Base-by-base conservation (phyloP, 768 basidiomycete genomes). In the Tulasnella sp. region DNA sequence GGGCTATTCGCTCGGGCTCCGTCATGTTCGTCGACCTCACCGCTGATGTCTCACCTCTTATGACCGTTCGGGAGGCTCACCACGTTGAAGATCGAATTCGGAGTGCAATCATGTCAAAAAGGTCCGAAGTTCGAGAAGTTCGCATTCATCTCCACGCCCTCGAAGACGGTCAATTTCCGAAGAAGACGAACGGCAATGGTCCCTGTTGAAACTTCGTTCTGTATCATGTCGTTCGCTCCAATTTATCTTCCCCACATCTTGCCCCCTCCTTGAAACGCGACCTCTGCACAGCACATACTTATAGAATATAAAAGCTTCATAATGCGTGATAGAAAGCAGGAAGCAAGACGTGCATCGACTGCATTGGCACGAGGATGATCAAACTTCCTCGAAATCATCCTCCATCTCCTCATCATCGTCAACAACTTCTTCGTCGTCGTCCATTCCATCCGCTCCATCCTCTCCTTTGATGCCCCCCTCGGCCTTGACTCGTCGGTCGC, bases 1-100 rank as follows among this genome's bases (percentile, higher is more conserved):
- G 92, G 52, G 92, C 93, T 52, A 89, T 90, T 79, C 89, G 91
- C 39, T 88, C 91, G 12, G 92, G 95, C 38, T 93, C 95, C 11
- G 83, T 91, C 77, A 89, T 96, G 77, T 91, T 90, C 75, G 91
- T 98, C 8, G 94, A 98, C 83, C 84, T 98, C 71, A 88, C 87
- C 5, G 92, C 91, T 38, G 87, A 89, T 40, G 92, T 99, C 0
- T 87, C 91, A 19, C 83, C 84, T 8, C 75, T 76, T 1, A 83
- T 90, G 81, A 90, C 88, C 7, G 87, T 94, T 15, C 81, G 82
- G 19, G 88, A 91, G 25, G 85, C 89, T 2, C 87, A 87, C 68
- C 80, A 82, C 31, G 83, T 97, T 29, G 92, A 97, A 82, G 83
- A 84, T 45, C 83, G 85, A 78, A 93, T 97, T 58, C 81, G 84